Evolutionary conservation across 306 rosid genomes (phyloP).

Genomic region (Sicyos baderoa): DNA sequence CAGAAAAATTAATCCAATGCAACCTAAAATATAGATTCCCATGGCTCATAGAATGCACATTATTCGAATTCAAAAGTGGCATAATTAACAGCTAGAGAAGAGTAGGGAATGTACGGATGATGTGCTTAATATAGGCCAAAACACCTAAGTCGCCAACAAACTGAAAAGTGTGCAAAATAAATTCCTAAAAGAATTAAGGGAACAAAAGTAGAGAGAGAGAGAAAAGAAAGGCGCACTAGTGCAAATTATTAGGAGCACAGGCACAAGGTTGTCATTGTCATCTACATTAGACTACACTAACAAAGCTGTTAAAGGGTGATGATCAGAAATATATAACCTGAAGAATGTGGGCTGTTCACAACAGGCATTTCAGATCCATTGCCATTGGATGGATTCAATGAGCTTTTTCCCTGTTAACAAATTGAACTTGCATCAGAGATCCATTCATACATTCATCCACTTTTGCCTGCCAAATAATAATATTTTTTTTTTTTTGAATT

Average conservation of each 20-base stretch:
- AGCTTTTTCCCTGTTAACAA: constrained; percentile 6
- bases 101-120: constrained; percentile 11
- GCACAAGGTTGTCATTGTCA: too few species aligned
- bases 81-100: not conserved
- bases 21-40: not conserved
- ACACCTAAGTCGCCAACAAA: not conserved
- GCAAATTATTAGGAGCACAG: not conserved
- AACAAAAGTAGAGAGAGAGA: too few species aligned
- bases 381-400: not conserved
- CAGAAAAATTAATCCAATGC: not conserved
- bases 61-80: constrained; percentile 6
- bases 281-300: too few species aligned
- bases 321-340: too few species aligned
- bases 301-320: too few species aligned
- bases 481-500: too few species aligned
- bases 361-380: constrained; percentile 14
- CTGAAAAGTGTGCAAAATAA: not conserved
- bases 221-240: too few species aligned
- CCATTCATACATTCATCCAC: constrained; percentile 5
- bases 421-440: not conserved
- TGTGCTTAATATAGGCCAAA: constrained; percentile 11
- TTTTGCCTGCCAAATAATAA: not conserved
- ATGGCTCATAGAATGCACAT: not conserved
- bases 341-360: not conserved
- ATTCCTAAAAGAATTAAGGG: too few species aligned